These are phyloP conservation scores for Croton setiger DNA, from an alignment of 441 rosid genomes.

Conservation along the genomic window DNA sequence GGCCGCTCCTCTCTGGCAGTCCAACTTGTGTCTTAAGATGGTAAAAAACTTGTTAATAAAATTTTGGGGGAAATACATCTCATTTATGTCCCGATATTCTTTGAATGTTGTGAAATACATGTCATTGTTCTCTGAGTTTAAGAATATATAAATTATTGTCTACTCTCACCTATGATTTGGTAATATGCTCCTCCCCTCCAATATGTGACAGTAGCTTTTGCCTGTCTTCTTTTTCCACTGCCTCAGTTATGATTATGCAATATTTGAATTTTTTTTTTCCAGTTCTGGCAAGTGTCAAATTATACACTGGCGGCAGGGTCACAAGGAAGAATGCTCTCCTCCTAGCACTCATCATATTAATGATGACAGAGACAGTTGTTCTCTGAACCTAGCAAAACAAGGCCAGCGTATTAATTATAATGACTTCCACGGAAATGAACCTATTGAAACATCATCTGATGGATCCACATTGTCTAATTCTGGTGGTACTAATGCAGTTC, in stretches of 20 bases:
- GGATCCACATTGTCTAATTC: constrained; percentile 33
- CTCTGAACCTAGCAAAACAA: constrained; percentile 28
- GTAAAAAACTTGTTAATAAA: neutral
- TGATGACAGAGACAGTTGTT: constrained; percentile 36
- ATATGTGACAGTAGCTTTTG: neutral
- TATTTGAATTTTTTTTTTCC: constrained; percentile 24
- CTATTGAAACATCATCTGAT: constrained; percentile 28
- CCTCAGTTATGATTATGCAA: constrained; percentile 5
- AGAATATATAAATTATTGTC: neutral
- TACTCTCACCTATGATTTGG: neutral
- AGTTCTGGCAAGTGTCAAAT: constrained; percentile 95
- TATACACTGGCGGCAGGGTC: constrained; percentile 96
- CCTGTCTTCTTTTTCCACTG: neutral
- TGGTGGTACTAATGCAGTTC: constrained; percentile 31
- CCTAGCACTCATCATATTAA: constrained; percentile 26
- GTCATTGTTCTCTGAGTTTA: no score
- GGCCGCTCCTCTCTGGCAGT: neutral
- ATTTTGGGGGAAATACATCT: neutral
- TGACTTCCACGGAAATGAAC: constrained; percentile 28
- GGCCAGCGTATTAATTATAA: constrained; percentile 21
- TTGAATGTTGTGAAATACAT: no score
- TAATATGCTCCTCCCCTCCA: neutral
- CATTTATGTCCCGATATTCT: no score
- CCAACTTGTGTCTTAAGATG: constrained; percentile 2
- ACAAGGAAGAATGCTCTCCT: constrained; percentile 81